Conservation (phyloP, 2,329 filamentous ascomycete genomes). For the Botryotinia globosa region DNA sequence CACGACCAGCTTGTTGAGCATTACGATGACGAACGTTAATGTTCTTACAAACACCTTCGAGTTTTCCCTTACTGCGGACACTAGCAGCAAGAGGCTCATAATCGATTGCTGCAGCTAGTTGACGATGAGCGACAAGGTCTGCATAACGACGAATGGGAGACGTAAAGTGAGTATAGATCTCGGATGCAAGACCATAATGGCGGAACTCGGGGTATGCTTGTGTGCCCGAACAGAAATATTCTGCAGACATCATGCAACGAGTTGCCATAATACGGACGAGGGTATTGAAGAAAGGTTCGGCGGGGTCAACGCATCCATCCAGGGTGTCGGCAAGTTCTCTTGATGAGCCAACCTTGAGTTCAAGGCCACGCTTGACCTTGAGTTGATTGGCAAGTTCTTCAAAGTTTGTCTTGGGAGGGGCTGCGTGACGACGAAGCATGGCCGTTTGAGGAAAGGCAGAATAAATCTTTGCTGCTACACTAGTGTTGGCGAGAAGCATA, state of each 20-base stretch:
- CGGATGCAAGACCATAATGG: conserved; percentile 92
- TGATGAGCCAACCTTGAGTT: conserved; percentile 80
- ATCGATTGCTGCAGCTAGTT: conserved; percentile 91
- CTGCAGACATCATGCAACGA: conserved; percentile 97
- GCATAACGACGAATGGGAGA: conserved; percentile 96
- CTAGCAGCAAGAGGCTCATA: conserved; percentile 84
- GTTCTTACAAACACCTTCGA: conserved; percentile 95
- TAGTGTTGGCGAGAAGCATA: conserved; percentile 97
- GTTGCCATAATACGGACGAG: conserved; percentile 96
- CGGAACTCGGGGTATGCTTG: conserved; percentile 92
- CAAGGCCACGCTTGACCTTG: conserved; percentile 77
- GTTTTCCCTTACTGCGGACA: conserved; percentile 75
- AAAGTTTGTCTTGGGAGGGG: conserved; percentile 94
- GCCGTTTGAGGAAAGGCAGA: conserved; percentile 92
- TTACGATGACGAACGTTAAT: conserved; percentile 98
- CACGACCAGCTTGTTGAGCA: conserved; percentile 89
- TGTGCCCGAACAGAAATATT: conserved; percentile 95
- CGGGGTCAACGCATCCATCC: conserved; percentile 74
- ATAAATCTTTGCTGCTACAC: conserved; percentile 87
- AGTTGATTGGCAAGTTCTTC: conserved; percentile 91
- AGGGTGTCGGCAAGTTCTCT: conserved; percentile 92
- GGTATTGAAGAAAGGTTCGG: conserved; percentile 96
- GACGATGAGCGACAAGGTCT: conserved; percentile 90
- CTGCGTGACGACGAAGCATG: conserved; percentile 84
- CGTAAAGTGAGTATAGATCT: conserved; percentile 99